phyloP scores from a whole-genome alignment of 164 flowering plant genomes.

The Stephania yunnanensis region DNA sequence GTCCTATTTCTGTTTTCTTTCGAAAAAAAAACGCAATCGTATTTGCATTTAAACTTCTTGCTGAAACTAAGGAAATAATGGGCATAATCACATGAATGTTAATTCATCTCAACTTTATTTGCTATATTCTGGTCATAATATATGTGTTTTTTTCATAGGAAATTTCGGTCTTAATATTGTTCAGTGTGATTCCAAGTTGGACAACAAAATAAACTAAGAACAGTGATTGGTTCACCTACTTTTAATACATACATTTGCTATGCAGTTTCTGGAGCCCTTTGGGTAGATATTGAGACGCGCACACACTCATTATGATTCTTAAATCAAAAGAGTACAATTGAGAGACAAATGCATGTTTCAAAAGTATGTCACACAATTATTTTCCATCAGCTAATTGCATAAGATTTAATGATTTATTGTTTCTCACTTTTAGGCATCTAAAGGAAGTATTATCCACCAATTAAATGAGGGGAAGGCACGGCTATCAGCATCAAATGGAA shows the following conservation, averaged over 20 bases:
- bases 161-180: background rate
- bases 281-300: too few relatives aligned
- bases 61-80: too few relatives aligned
- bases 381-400: background rate
- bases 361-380: too few relatives aligned
- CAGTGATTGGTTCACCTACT: too few relatives aligned
- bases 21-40: too few relatives aligned
- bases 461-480: conserved; percentile 46
- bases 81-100: background rate
- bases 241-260: too few relatives aligned
- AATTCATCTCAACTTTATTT: background rate
- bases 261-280: too few relatives aligned
- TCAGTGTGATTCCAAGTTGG: background rate
- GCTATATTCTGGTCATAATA: background rate
- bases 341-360: too few relatives aligned
- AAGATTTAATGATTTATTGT: conserved; percentile 11
- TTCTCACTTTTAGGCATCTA: conserved; percentile 53
- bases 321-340: too few relatives aligned
- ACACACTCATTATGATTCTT: too few relatives aligned
- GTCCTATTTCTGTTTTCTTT: too few relatives aligned
- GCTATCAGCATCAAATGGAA: conserved; percentile 36
- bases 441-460: conserved; percentile 54
- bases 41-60: too few relatives aligned
- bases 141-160: background rate
- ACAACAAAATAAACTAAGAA: background rate